These are phyloP conservation scores for Phaeotremella fagi DNA, from an alignment of 768 basidiomycete species.

Conservation along the genomic window DNA sequence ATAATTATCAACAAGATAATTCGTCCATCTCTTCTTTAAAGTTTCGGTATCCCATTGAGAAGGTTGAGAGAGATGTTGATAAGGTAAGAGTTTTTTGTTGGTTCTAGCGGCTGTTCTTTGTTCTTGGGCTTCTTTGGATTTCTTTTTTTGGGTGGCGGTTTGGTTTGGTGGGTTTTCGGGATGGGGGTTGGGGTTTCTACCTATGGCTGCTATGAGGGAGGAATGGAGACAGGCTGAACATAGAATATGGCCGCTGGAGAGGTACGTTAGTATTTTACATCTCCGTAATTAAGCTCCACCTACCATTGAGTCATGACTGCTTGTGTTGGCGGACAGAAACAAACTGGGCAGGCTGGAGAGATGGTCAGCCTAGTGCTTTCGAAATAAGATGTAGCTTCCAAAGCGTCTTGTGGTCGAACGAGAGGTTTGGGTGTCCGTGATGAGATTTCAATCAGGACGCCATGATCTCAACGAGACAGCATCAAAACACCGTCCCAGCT, in stretches of 20 bases:
- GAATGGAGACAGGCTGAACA: conserved; percentile 34
- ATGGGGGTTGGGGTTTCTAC: conserved; percentile 25
- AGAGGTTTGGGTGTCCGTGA: no score
- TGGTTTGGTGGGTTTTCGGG: no score
- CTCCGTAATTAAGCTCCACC: background rate
- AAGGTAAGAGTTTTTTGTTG: no score
- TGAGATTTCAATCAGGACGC: no score
- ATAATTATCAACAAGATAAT: no score
- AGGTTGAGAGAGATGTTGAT: no score
- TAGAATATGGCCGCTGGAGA: conserved; percentile 34
- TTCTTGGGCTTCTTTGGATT: background rate
- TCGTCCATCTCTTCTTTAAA: no score
- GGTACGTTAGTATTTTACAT: background rate
- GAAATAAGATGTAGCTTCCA: background rate
- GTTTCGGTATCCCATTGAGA: no score
- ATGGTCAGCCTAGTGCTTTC: background rate
- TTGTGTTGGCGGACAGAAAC: conserved; percentile 24
- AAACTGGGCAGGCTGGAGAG: conserved; percentile 35
- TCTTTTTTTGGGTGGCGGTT: no score
- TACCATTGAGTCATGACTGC: conserved; percentile 37
- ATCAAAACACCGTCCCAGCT: no score
- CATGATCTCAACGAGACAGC: no score
- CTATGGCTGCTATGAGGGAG: conserved; percentile 30
- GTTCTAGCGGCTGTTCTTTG: conserved; percentile 2
- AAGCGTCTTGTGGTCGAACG: no score